Base-by-base conservation (phyloP, 2,329 filamentous ascomycete species). In the Xylariaceae sp. region DNA sequence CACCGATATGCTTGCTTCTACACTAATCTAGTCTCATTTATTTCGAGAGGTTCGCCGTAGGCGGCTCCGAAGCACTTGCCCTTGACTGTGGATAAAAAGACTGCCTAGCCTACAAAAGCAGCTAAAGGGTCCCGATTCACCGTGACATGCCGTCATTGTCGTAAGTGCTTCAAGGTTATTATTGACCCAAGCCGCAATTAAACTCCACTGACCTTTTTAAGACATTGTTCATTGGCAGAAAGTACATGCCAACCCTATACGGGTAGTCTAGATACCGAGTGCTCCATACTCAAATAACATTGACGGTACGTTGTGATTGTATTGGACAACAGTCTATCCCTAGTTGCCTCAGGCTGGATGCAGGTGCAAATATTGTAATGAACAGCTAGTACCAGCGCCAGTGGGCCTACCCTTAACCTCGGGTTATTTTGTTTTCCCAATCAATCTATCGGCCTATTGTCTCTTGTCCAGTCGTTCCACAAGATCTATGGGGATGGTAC, bases 171-270 rank as follows among this genome's bases (percentile, higher is more conserved):
- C n/a, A n/a, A n/a, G n/a, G n/a, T n/a, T n/a, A 23, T 45, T 36
- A 36, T 19, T 33, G 36, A 47, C 28, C 43, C 41, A 40, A 29
- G 26, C 17, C 6, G 26, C 53, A 41, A 23, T 21, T 23, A 14
- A 56, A 12, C 37, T 31, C 24, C n/a, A 34, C 11, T 34, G 31
- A 6, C 28, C 21, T 9, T 16, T 46, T 52, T n/a, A 16, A 41
- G n/a, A 33, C 9, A 53, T 47, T 44, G 9, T 39, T 43, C 33
- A 54, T 58, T 54, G 49, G 55, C 19, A 23, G 14, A 31, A 8
- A 24, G 43, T 26, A 9, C n/a, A n/a, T n/a, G n/a, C n/a, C n/a
- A n/a, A n/a, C n/a, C n/a, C n/a, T n/a, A n/a, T n/a, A n/a, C n/a
- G n/a, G n/a, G n/a, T n/a, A n/a, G n/a, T n/a, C n/a, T n/a, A n/a